Percentiles rank a stretch among this genome's conserved stretches.
These are phyloP conservation scores for Syzygium grande DNA, from an alignment of 345 rosid genomes.

Conservation along the genomic window DNA sequence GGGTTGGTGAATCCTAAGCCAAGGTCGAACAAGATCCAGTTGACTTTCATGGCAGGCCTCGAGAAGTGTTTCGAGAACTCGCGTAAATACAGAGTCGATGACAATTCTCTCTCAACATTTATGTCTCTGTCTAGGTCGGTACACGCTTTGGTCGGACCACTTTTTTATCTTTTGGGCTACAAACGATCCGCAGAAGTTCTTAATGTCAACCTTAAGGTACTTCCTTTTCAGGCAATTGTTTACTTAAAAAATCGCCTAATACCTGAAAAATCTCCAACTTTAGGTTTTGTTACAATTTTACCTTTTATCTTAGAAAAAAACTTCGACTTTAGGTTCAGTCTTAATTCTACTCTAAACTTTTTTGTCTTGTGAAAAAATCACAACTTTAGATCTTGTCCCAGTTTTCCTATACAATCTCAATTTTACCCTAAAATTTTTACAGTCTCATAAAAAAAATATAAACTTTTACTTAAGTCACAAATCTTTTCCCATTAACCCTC, in stretches of 20 bases:
- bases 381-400: too few species aligned
- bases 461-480: too few species aligned
- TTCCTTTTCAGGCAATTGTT: neutral
- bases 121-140: neutral
- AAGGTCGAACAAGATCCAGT: neutral
- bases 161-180: neutral
- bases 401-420: too few species aligned
- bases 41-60: neutral
- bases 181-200: neutral
- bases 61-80: neutral
- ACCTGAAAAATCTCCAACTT: too few species aligned
- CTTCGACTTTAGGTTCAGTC: too few species aligned
- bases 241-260: neutral
- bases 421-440: too few species aligned
- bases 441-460: too few species aligned
- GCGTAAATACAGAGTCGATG: neutral
- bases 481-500: too few species aligned
- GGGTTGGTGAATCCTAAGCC: neutral
- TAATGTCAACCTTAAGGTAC: neutral
- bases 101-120: neutral
- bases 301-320: too few species aligned
- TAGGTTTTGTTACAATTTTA: too few species aligned
- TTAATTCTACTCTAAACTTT: too few species aligned
- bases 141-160: neutral
- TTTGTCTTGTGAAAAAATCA: too few species aligned